Conservation (phyloP, 2,329 filamentous ascomycete species). For the Pseudocercospora vitis region DNA sequence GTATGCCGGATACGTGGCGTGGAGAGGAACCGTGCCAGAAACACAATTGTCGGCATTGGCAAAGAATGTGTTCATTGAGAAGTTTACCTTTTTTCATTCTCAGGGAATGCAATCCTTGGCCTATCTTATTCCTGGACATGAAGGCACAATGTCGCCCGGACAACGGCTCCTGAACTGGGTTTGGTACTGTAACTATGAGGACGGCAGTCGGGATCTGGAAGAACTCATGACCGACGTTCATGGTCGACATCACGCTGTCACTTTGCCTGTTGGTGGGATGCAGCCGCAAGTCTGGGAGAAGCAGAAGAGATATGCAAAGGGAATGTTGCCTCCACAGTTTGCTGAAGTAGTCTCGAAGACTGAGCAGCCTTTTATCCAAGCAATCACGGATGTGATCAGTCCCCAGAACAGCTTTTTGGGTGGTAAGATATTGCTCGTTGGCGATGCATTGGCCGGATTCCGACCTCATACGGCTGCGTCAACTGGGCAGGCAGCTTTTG, state of each 20-base stretch:
- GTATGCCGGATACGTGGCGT: conserved; percentile 38
- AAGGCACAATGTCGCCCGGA: conserved; percentile 42
- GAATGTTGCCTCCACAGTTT: conserved; percentile 43
- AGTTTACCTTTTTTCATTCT: conserved; percentile 45
- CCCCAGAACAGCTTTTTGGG: conserved; percentile 41
- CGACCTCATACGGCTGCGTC: conserved; percentile 50
- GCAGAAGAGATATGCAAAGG: conserved; percentile 37
- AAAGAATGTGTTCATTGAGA: conserved; percentile 38
- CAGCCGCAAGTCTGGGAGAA: conserved; percentile 42
- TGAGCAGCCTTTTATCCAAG: conserved; percentile 47
- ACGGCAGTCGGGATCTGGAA: conserved; percentile 42
- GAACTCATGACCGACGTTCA: conserved; percentile 49
- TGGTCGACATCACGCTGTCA: conserved; percentile 44
- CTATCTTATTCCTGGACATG: conserved; percentile 49
- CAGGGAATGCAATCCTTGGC: conserved; percentile 42
- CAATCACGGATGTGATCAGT: conserved; percentile 47
- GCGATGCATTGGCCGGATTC: conserved; percentile 50
- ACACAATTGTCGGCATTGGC: conserved; percentile 39
- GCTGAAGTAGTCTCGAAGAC: conserved; percentile 46
- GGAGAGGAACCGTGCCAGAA: conserved; percentile 36
- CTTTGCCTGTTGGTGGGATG: conserved; percentile 46
- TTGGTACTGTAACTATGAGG: conserved; percentile 48
- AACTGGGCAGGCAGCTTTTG: conserved; percentile 50
- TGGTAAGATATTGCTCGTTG: conserved; percentile 48
- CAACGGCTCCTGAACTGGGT: conserved; percentile 51